These are phyloP conservation scores for Mrakia hoshinonis DNA, from an alignment of 768 basidiomycete genomes.

Conservation along the genomic window DNA sequence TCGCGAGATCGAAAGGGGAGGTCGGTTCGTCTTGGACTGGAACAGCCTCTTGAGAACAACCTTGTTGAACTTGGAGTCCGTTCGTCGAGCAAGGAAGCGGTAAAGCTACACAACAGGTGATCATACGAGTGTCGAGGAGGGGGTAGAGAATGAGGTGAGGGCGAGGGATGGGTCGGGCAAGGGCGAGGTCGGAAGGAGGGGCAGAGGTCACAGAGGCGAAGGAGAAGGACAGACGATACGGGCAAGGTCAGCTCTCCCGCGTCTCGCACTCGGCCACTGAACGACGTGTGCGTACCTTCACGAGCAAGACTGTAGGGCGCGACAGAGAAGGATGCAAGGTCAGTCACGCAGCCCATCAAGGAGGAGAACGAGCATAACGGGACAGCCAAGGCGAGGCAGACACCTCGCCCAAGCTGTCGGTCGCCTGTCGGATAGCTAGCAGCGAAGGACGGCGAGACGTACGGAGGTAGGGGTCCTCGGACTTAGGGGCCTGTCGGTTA, in stretches of 20 bases:
- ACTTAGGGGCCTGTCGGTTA: constrained; percentile 85
- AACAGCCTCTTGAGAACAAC: constrained; percentile 92
- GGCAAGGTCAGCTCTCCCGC: neutral
- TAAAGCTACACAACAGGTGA: too few species aligned
- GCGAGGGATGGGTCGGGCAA: neutral
- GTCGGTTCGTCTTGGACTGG: constrained; percentile 94
- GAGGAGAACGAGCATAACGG: neutral
- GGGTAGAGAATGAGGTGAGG: too few species aligned
- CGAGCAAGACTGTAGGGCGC: too few species aligned
- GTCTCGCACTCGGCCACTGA: too few species aligned
- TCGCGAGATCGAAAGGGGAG: constrained; percentile 87
- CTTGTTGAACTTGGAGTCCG: constrained; percentile 92
- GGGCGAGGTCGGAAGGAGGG: neutral
- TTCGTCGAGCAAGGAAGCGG: constrained; percentile 95
- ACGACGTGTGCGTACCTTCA: too few species aligned
- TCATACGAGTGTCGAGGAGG: too few species aligned
- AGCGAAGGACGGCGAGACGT: neutral
- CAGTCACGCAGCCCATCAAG: too few species aligned
- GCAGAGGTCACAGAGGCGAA: neutral
- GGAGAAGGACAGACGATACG: neutral
- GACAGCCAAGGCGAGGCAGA: neutral
- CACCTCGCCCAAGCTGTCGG: too few species aligned
- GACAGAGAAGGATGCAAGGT: too few species aligned
- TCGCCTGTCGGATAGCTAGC: too few species aligned
- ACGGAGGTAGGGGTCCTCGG: constrained; percentile 94